phyloP scores from a whole-genome alignment of 2,329 filamentous ascomycete species.

The Sarocladium strictum region DNA sequence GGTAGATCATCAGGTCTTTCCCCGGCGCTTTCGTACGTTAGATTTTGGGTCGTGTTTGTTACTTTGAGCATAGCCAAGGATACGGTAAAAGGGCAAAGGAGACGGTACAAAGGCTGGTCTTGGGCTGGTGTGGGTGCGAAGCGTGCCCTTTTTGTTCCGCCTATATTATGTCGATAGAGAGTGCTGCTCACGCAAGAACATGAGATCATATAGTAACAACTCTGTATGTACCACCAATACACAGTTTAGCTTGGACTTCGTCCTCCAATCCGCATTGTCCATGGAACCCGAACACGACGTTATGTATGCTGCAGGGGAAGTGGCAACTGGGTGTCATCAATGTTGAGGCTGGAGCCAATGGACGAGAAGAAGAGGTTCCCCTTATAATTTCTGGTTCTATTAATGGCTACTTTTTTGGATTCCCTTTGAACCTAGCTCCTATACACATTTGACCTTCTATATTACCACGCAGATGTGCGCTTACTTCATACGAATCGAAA shows the following conservation, averaged over 20 bases:
- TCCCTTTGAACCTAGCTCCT: not conserved
- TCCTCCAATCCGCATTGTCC: too few species aligned
- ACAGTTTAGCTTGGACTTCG: too few species aligned
- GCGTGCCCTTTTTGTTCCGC: not conserved
- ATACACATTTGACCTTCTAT: not conserved
- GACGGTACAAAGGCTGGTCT: too few species aligned
- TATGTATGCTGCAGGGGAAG: too few species aligned
- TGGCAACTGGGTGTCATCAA: too few species aligned
- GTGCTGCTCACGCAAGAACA: constrained; percentile 2
- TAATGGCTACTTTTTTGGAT: not conserved
- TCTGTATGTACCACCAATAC: too few species aligned
- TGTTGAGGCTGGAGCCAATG: too few species aligned
- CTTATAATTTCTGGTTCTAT: not conserved
- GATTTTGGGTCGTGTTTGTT: not conserved
- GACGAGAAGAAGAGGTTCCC: not conserved
- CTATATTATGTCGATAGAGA: not conserved
- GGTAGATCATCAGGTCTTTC: not conserved
- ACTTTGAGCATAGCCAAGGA: too few species aligned
- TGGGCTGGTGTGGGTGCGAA: too few species aligned
- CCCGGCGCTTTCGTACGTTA: not conserved
- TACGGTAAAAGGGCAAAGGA: too few species aligned
- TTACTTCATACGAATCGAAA: not conserved
- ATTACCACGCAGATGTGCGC: not conserved
- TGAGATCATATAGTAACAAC: not conserved
- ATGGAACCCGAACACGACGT: too few species aligned